Evolutionary conservation across 129 eudicot genomes (phyloP).

Genomic region (Artemisia argyi): DNA sequence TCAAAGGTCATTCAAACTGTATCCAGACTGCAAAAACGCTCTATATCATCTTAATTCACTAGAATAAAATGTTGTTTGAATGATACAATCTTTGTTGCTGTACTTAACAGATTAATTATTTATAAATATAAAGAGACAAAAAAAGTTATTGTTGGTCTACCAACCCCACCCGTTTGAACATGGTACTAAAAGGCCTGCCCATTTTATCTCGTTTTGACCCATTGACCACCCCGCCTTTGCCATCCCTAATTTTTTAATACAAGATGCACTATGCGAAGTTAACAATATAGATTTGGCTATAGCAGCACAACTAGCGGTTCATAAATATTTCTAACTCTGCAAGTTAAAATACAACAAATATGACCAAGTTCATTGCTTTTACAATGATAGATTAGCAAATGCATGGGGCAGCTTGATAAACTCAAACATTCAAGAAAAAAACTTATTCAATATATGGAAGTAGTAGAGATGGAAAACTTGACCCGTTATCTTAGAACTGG

Average conservation of each 20-base stretch:
- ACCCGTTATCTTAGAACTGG: not conserved
- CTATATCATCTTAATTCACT: not conserved
- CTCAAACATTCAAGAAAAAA: not conserved
- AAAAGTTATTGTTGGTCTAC: not conserved
- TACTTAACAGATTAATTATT: not conserved
- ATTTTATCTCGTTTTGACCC: not conserved
- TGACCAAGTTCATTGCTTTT: slow-evolving; percentile 10
- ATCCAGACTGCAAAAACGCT: not conserved
- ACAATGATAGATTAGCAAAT: not conserved
- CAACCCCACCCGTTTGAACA: not conserved
- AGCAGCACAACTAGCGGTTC: no score
- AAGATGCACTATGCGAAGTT: no score
- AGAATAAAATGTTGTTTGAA: not conserved
- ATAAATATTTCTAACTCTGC: not conserved
- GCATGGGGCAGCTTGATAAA: not conserved
- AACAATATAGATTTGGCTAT: no score
- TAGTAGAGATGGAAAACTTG: not conserved
- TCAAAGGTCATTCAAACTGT: not conserved
- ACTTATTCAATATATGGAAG: not conserved
- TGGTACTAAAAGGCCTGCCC: not conserved
- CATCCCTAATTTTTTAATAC: not conserved
- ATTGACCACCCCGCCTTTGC: not conserved
- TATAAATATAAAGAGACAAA: not conserved
- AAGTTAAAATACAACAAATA: not conserved
- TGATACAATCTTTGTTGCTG: not conserved